These are phyloP conservation scores for Tuber calosporum DNA, from an alignment of 495 filamentous ascomycete genomes.

Conservation along the genomic window DNA sequence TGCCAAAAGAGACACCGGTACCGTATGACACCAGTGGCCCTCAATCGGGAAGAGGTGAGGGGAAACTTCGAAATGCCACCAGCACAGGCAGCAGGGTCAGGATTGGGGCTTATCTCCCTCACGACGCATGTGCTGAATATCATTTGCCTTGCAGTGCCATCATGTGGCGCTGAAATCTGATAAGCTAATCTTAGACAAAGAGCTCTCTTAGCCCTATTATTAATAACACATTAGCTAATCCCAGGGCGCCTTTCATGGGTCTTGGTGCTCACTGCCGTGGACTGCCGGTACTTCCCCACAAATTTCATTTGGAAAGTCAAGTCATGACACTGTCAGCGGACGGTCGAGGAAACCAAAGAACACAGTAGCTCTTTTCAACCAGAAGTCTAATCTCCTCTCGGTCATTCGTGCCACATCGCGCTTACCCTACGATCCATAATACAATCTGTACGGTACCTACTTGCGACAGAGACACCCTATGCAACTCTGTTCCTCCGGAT, in stretches of 20 bases:
- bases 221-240: slow-evolving; percentile 1
- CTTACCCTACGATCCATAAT: not conserved
- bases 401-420: not conserved
- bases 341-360: not conserved
- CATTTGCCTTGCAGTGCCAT: not conserved
- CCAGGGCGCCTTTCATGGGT: not conserved
- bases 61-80: not conserved
- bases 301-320: not conserved
- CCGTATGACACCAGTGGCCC: not conserved
- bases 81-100: not conserved
- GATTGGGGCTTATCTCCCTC: not conserved
- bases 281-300: not conserved
- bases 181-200: not conserved
- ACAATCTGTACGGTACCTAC: not conserved
- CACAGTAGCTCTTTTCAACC: not conserved
- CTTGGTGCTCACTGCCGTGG: not conserved
- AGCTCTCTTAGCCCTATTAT: not conserved
- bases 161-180: not conserved
- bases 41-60: not conserved
- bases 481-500: not conserved
- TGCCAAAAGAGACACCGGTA: not conserved
- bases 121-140: not conserved
- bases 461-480: not conserved
- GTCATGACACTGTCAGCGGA: not conserved
- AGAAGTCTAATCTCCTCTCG: not conserved